phyloP scores from a whole-genome alignment of 495 filamentous ascomycete species.

The Xylaria sp. region DNA sequence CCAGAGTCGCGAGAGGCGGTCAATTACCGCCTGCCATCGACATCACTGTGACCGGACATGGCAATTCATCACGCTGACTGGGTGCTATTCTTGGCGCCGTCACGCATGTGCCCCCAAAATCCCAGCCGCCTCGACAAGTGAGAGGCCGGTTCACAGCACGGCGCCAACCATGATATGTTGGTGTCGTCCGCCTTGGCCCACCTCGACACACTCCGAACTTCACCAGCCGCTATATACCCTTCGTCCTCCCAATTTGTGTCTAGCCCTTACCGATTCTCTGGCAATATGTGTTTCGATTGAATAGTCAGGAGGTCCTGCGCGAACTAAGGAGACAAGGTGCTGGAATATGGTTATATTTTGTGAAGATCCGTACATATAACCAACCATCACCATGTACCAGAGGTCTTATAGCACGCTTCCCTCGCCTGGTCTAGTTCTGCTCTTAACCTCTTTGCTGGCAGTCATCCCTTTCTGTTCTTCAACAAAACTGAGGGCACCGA shows the following conservation, averaged over 20 bases:
- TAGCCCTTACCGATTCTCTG: constrained; percentile 48
- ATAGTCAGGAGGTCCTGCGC: constrained; percentile 47
- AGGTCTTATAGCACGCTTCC: constrained; percentile 41
- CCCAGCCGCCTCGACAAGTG: constrained; percentile 46
- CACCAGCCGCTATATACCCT: constrained; percentile 64
- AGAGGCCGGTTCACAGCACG: constrained; percentile 47
- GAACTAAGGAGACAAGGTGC: constrained; percentile 35
- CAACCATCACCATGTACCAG: constrained; percentile 40
- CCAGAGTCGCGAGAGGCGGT: constrained; percentile 23
- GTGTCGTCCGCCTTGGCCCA: constrained; percentile 32
- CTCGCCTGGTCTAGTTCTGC: constrained; percentile 36
- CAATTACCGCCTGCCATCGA: constrained; percentile 13
- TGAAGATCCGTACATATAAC: constrained; percentile 41
- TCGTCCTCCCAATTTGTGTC: constrained; percentile 43
- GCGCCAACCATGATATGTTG: constrained; percentile 37
- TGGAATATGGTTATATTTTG: constrained; percentile 38
- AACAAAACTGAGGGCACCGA: constrained; percentile 38
- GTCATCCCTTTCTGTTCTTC: constrained; percentile 46
- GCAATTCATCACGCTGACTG: constrained; percentile 42
- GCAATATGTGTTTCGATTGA: constrained; percentile 55
- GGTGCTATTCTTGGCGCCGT: constrained; percentile 43
- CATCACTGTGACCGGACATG: constrained; percentile 29
- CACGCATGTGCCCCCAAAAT: constrained; percentile 46
- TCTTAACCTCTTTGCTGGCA: constrained; percentile 41
- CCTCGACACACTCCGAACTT: constrained; percentile 49